These are phyloP conservation scores for Penicillium atrosanguineum DNA, from an alignment of 495 filamentous ascomycete species.

Conservation along the genomic window DNA sequence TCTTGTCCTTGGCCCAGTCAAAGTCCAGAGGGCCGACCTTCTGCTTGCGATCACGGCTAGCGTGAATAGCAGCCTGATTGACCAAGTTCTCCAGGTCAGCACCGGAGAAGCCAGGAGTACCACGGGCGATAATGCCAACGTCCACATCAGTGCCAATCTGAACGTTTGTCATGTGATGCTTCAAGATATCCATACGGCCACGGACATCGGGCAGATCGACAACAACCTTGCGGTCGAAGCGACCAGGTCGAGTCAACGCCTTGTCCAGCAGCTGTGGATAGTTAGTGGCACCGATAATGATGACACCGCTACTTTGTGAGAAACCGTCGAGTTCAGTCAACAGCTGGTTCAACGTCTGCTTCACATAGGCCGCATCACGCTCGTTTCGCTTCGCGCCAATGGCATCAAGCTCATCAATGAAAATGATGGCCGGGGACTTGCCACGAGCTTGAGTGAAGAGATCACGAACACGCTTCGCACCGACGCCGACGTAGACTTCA, in stretches of 20 bases:
- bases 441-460: constrained; percentile 84
- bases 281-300: constrained; percentile 94
- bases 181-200: constrained; percentile 85
- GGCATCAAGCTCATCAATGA: constrained; percentile 97
- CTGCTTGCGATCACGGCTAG: constrained; percentile 71
- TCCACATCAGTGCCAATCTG: constrained; percentile 77
- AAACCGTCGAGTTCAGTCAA: constrained; percentile 98
- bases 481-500: constrained; percentile 96
- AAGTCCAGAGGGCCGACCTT: constrained; percentile 77
- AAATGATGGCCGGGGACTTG: constrained; percentile 94
- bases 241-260: constrained; percentile 87
- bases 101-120: constrained; percentile 89
- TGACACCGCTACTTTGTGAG: constrained; percentile 87
- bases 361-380: constrained; percentile 90
- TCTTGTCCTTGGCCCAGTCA: constrained; percentile 97
- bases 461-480: constrained; percentile 95
- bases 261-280: constrained; percentile 93
- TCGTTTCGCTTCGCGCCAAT: constrained; percentile 93
- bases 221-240: constrained; percentile 87
- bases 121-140: constrained; percentile 73
- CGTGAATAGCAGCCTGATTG: constrained; percentile 92
- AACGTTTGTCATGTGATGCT: constrained; percentile 87
- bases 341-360: constrained; percentile 95
- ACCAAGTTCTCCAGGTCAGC: constrained; percentile 95
- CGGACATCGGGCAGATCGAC: constrained; percentile 94